Base-by-base conservation (phyloP, 2,329 filamentous ascomycete genomes). In the Diaporthe destruens region DNA sequence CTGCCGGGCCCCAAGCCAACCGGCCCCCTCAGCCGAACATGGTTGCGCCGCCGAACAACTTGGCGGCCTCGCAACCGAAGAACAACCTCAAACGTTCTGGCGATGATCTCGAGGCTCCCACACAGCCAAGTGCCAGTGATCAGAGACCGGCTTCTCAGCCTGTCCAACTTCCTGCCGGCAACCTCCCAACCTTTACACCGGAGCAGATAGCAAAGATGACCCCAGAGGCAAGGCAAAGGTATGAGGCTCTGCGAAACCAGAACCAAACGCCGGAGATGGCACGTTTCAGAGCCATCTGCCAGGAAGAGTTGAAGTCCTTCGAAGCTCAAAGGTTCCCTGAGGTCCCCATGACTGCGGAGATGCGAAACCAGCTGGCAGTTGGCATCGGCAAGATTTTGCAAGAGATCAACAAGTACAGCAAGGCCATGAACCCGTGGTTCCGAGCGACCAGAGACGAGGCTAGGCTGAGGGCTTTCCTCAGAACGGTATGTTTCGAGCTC, bases 391-490 rank as follows among this genome's bases (percentile, higher is more conserved):
- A 85, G 75, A 79, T 89, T 25, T 65, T n/a, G 0, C 44, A 36
- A n/a, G 61, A 65, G 32, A 51, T 65, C 44, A 18, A 8, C 18
- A 65, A 65, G 44, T 42, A 51, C 11, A 83, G 83, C 23, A 84
- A 82, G 71, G 80, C 81, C 1, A 77, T 89, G 5, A 80, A 79
- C 36, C 84, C 80, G 29, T 89, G 87, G 87, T 89, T 87, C 74
- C 76, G 78, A 4, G 76, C 85, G 25, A 86, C 85, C 0, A 82
- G 80, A 20, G 87, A 90, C 71, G 87, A 90, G 69, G 77, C 75
- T 14, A 84, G 87, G 49, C 85, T 86, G 6, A 85, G 81, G 75
- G 82, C 84, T 80, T 89, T 88, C 75, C 88, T 89, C 81, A 84
- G 84, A 76, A 83, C 82, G 74, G 87, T 89, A 81, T 83, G 87